Evolutionary conservation across 2,329 filamentous ascomycete genomes (phyloP).

Genomic region (Hymenoscyphus repandus): DNA sequence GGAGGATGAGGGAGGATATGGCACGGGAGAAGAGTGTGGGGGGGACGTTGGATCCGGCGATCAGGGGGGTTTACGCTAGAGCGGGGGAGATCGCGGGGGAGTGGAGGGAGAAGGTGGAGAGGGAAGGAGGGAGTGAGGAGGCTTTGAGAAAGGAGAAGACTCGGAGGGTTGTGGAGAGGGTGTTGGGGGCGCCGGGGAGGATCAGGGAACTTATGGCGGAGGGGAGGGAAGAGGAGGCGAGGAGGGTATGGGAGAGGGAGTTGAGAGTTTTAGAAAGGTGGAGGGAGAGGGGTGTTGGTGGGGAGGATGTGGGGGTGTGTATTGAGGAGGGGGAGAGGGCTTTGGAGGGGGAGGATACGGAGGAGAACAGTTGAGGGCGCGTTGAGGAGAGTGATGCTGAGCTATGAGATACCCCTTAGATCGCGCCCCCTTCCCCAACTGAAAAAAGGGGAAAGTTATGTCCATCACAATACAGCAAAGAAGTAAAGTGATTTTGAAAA

Average conservation of each 20-base stretch:
- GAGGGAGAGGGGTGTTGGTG: constrained; percentile 31
- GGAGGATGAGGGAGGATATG: constrained; percentile 80
- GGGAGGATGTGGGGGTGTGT: constrained; percentile 28
- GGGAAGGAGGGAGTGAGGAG: constrained; percentile 49
- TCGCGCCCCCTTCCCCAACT: too few relatives aligned
- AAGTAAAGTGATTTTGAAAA: neutral
- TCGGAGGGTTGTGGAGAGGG: constrained; percentile 19
- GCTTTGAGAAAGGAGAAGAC: constrained; percentile 54
- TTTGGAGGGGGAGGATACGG: constrained; percentile 25
- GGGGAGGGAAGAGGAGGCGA: constrained; percentile 59
- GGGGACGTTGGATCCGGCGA: constrained; percentile 67
- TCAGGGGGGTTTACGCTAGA: constrained; percentile 62
- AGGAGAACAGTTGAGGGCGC: constrained; percentile 23
- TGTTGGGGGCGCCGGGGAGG: constrained; percentile 32
- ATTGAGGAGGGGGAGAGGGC: constrained; percentile 33
- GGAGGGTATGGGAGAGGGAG: constrained; percentile 34
- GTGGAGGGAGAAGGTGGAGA: constrained; percentile 37
- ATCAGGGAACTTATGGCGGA: constrained; percentile 53
- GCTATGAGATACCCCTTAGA: too few relatives aligned
- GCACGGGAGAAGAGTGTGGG: constrained; percentile 69
- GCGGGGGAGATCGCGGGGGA: constrained; percentile 25
- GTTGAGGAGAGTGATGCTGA: too few relatives aligned
- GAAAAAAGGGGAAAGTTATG: too few relatives aligned
- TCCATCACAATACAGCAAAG: too few relatives aligned
- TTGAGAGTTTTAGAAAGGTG: constrained; percentile 26